Base-by-base conservation (phyloP, 805 yeast species). In the Yamadazyma olivae region DNA sequence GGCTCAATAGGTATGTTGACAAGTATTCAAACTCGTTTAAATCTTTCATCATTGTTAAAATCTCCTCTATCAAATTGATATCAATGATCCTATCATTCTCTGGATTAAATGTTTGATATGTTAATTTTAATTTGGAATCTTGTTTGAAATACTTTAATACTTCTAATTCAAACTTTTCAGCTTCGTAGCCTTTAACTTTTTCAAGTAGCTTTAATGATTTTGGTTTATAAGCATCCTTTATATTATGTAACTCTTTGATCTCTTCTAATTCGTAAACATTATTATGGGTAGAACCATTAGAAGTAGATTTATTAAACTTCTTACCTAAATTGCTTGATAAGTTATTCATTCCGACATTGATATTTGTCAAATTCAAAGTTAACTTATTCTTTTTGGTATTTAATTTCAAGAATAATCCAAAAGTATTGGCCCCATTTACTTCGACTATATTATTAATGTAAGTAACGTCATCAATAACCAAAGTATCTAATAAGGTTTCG, bases 1-100 rank as follows among this genome's bases (percentile, higher is more conserved):
- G 95, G 2, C 96, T 84, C 43, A 91, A 67, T 22, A 90, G 67
- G 52, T 86, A 90, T 1, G 83, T 74, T 32, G 87, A 58, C 2
- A 88, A 68, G 32, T 61, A 61, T 49, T 81, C 79, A 27, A 31
- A 18, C 5, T 35, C 29, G 5, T 22, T 19, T 19, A 29, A 23
- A 12, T 14, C 14, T 27, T 28, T 61, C 5, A 74, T 68, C 43
- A 71, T 61, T 22, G 54, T 62, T 18, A 71, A 66, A 5, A 78
- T 61, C 31, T 59, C 55, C 30, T 59, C 61, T 33, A 86, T 61
- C 42, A 85, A 77, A 19, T 57, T 62, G 17, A 72, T 67, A 51
- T 81, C 84, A n/a, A 83, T 75, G 30, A 75, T 72, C 36, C 81
- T 66, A 52, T 86, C 95, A 17, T 67, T 61, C 35, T 81, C 87